A percentile compares a stretch with the other conserved stretches of the same genome.
Evolutionary conservation across 192 early-diverging fungal genomes (phyloP).

Genomic region (Thamnidium elegans): DNA sequence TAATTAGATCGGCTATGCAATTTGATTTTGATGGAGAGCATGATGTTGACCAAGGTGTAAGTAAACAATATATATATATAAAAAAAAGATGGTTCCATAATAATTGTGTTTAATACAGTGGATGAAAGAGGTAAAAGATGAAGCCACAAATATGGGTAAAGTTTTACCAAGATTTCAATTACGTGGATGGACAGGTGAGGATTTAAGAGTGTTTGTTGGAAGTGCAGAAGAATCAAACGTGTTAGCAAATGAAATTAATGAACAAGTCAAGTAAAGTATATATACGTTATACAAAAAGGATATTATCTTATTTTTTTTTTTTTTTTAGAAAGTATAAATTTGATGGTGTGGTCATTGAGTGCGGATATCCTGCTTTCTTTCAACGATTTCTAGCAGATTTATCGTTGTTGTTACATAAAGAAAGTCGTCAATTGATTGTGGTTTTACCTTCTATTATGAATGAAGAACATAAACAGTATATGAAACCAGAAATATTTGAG

Average conservation of each 20-base stretch:
- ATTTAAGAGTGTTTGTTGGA: slow-evolving; percentile 23
- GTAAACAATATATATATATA: neutral
- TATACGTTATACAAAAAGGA: neutral
- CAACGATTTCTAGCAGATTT: slow-evolving; percentile 19
- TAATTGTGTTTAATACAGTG: slow-evolving; percentile 20
- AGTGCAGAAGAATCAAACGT: slow-evolving; percentile 9
- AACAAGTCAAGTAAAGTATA: slow-evolving; percentile 32
- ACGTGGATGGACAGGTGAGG: slow-evolving; percentile 22
- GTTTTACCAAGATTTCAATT: slow-evolving; percentile 40
- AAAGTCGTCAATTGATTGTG: slow-evolving; percentile 22
- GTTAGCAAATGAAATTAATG: slow-evolving; percentile 21
- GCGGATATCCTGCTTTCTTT: slow-evolving; percentile 24
- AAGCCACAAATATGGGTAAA: slow-evolving; percentile 25
- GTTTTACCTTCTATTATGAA: slow-evolving; percentile 32
- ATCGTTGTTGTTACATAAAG: slow-evolving; percentile 11
- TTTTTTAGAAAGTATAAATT: slow-evolving; percentile 27
- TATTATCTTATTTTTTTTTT: neutral
- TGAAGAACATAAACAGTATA: slow-evolving; percentile 12
- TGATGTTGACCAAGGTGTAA: slow-evolving; percentile 37
- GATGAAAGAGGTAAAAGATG: slow-evolving; percentile 37
- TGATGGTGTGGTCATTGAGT: slow-evolving; percentile 38
- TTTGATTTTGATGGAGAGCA: slow-evolving; percentile 34
- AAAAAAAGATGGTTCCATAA: neutral
- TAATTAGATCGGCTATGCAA: slow-evolving; percentile 3
- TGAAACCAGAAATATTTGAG: slow-evolving; percentile 19